Evolutionary conservation across 495 filamentous ascomycete species (phyloP).

Genomic region (Aspergillus carlsbadensis): DNA sequence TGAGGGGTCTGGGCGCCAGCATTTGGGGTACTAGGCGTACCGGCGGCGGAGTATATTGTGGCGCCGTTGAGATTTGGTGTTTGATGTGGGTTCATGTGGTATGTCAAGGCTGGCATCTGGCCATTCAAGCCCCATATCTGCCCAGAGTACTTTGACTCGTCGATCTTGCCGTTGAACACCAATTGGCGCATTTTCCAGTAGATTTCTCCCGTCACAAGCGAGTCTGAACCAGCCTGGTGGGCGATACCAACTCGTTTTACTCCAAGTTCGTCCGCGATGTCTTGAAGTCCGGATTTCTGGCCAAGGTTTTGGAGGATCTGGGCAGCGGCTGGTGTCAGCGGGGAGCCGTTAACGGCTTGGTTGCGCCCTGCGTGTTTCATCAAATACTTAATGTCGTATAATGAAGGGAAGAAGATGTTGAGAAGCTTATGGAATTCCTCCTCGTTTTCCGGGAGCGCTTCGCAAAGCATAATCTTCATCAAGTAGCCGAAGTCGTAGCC

Average conservation of each 20-base stretch:
- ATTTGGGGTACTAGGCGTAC: conserved; percentile 72
- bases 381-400: conserved; percentile 96
- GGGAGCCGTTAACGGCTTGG: conserved; percentile 57
- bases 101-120: conserved; percentile 46
- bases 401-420: conserved; percentile 84
- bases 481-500: conserved; percentile 98
- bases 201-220: conserved; percentile 85
- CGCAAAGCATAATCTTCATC: conserved; percentile 83
- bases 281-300: conserved; percentile 84
- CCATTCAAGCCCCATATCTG: conserved; percentile 89
- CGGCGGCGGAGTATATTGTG: conserved; percentile 55
- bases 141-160: conserved; percentile 68
- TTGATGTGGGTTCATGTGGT: conserved; percentile 43
- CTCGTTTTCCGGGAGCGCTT: conserved; percentile 81
- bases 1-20: conserved; percentile 59
- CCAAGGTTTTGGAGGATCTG: conserved; percentile 77
- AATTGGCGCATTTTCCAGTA: conserved; percentile 85
- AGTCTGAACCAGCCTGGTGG: conserved; percentile 91
- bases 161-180: conserved; percentile 80
- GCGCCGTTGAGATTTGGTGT: conserved; percentile 59
- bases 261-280: conserved; percentile 88
- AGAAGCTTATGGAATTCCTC: conserved; percentile 80
- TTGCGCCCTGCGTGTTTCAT: conserved; percentile 80
- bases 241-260: conserved; percentile 80
- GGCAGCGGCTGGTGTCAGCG: conserved; percentile 58